phyloP scores from a whole-genome alignment of 441 rosid species.

The Pelargonium cotyledonis region DNA sequence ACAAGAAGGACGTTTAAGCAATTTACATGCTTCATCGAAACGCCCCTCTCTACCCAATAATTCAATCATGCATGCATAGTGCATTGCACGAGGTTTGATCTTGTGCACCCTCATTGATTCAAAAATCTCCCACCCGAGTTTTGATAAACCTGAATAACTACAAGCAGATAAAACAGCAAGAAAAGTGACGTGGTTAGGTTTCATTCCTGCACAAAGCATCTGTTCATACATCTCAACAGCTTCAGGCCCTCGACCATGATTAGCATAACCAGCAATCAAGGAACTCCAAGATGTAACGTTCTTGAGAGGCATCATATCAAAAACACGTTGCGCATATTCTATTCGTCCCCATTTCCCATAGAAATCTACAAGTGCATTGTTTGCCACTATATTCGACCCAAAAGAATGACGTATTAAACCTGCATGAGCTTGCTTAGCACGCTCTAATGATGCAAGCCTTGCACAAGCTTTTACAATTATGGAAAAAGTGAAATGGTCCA shows the following conservation, averaged over 20 bases:
- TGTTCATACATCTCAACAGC: conserved; percentile 64
- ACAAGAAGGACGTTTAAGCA: conserved; percentile 56
- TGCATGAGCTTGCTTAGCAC: conserved; percentile 82
- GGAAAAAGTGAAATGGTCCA: conserved; percentile 82
- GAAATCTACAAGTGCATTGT: conserved; percentile 75
- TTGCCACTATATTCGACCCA: conserved; percentile 65
- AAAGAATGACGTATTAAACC: conserved; percentile 60
- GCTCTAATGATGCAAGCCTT: conserved; percentile 64
- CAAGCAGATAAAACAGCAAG: conserved; percentile 82
- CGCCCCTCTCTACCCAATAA: conserved; percentile 71
- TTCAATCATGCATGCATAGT: conserved; percentile 76
- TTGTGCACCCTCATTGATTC: conserved; percentile 64
- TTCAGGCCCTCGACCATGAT: conserved; percentile 68
- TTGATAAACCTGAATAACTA: conserved; percentile 63
- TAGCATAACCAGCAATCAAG: conserved; percentile 75
- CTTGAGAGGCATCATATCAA: conserved; percentile 65
- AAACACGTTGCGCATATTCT: conserved; percentile 63
- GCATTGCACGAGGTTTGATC: conserved; percentile 85
- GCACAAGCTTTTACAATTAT: conserved; percentile 59
- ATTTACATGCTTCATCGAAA: conserved; percentile 78
- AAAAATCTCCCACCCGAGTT: conserved; percentile 73
- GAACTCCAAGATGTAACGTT: conserved; percentile 83
- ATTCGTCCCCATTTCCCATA: conserved; percentile 95
- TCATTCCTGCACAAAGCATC: conserved; percentile 49
- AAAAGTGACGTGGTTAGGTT: conserved; percentile 76